Evolutionary conservation across 257 asterid species (phyloP).

Genomic region (Solanum dulcamara): DNA sequence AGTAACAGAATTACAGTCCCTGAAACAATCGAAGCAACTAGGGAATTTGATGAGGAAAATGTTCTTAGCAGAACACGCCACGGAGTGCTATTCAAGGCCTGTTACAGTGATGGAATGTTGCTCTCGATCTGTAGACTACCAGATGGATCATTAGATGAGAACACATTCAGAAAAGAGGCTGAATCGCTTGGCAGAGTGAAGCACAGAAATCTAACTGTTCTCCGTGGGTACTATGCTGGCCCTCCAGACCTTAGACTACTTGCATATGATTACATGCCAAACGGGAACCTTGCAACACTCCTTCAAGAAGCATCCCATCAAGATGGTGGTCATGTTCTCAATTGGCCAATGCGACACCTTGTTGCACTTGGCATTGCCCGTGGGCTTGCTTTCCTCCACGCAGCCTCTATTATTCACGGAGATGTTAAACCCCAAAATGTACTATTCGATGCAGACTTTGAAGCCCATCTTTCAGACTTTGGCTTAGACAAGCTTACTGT

Average conservation of each 20-base stretch:
- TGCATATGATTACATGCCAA: constrained; percentile 71
- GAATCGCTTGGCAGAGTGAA: constrained; percentile 53
- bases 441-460: constrained; percentile 66
- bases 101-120: constrained; percentile 64
- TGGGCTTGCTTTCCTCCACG: constrained; percentile 51
- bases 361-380: constrained; percentile 64
- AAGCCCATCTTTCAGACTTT: constrained; percentile 61
- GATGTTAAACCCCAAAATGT: constrained; percentile 62
- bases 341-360: constrained; percentile 76
- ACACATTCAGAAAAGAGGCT: constrained; percentile 55
- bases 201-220: constrained; percentile 61
- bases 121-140: constrained; percentile 49
- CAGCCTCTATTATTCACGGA: constrained; percentile 42
- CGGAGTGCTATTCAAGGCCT: constrained; percentile 61
- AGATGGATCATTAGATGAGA: constrained; percentile 31
- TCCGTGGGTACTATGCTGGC: constrained; percentile 59
- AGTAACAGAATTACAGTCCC: constrained; percentile 56
- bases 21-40: constrained; percentile 58
- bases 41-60: constrained; percentile 63
- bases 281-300: constrained; percentile 53
- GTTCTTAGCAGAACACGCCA: constrained; percentile 48
- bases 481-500: constrained; percentile 47
- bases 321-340: constrained; percentile 70
- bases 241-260: constrained; percentile 53
- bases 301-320: constrained; percentile 74